Percentiles rank a stretch among this genome's conserved stretches.
These are phyloP conservation scores for Mycena maculata DNA, from an alignment of 768 basidiomycete species.

Conservation along the genomic window DNA sequence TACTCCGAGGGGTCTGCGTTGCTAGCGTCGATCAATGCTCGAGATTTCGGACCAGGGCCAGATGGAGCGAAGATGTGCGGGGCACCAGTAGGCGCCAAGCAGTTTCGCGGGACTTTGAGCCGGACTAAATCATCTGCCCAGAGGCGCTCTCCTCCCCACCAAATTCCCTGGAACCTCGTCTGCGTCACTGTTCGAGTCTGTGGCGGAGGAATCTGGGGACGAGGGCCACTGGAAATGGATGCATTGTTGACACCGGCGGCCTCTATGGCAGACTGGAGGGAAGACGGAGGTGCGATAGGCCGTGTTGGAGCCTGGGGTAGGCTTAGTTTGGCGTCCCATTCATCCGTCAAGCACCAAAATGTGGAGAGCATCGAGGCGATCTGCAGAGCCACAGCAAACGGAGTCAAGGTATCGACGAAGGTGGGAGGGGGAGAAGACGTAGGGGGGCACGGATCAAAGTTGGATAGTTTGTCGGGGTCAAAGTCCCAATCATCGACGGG, in stretches of 20 bases:
- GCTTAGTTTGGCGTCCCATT: constrained; percentile 71
- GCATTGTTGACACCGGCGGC: constrained; percentile 58
- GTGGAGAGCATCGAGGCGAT: constrained; percentile 71
- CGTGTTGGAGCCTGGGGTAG: constrained; percentile 45
- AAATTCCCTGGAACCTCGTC: constrained; percentile 80
- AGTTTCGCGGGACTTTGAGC: constrained; percentile 74
- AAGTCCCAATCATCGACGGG: constrained; percentile 56
- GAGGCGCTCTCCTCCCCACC: constrained; percentile 92
- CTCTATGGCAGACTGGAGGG: constrained; percentile 59
- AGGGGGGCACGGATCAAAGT: constrained; percentile 65
- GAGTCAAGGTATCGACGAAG: constrained; percentile 67
- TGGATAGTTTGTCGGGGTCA: constrained; percentile 50
- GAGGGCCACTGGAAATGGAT: constrained; percentile 36
- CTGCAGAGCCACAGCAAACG: constrained; percentile 79
- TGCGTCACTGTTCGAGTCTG: constrained; percentile 54
- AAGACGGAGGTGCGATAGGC: constrained; percentile 37
- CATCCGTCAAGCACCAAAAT: constrained; percentile 80
- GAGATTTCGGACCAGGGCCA: constrained; percentile 59
- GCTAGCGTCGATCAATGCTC: constrained; percentile 37
- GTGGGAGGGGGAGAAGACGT: constrained; percentile 35
- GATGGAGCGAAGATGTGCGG: constrained; percentile 71
- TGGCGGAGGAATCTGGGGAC: constrained; percentile 24
- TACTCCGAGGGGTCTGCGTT: constrained; percentile 45
- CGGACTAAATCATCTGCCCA: constrained; percentile 90
- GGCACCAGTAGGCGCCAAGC: constrained; percentile 74